A percentile compares a stretch with the other conserved stretches of the same genome.
These are phyloP conservation scores for Cadophora luteo-olivacea DNA, from an alignment of 2,329 filamentous ascomycete genomes.

Conservation along the genomic window DNA sequence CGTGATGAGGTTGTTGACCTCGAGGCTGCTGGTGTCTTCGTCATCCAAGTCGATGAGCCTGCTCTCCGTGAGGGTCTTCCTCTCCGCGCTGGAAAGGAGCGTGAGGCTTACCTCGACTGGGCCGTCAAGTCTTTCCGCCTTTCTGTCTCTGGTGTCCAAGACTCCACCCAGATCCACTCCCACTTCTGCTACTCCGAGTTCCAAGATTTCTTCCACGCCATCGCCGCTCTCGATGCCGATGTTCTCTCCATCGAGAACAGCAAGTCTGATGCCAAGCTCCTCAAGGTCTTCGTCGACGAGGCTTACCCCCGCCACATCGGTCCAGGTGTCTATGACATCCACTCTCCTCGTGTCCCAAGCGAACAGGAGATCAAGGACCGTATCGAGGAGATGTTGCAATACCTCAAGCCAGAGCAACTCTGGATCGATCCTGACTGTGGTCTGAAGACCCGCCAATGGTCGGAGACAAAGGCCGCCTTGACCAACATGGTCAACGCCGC, in stretches of 20 bases:
- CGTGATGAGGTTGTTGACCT: constrained; percentile 98
- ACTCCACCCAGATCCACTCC: constrained; percentile 98
- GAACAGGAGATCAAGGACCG: constrained; percentile 99
- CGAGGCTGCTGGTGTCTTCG: constrained; percentile 92
- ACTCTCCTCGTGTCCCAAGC: constrained; percentile 95
- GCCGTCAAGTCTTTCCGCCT: constrained; percentile 98
- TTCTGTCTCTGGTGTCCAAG: constrained; percentile 88
- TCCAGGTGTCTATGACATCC: constrained; percentile 99
- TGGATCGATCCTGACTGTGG: constrained; percentile 99
- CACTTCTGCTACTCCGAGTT: constrained; percentile 99
- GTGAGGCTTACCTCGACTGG: constrained; percentile 96
- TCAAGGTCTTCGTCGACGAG: constrained; percentile 97
- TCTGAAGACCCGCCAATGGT: constrained; percentile 98
- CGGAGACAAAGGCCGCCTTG: constrained; percentile 96
- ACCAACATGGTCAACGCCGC: constrained; percentile 98
- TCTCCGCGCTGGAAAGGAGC: constrained; percentile 91
- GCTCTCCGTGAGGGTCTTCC: constrained; percentile 99
- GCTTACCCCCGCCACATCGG: constrained; percentile 98
- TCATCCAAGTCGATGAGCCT: constrained; percentile 99
- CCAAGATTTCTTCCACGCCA: constrained; percentile 99
- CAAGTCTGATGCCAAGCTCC: constrained; percentile 99
- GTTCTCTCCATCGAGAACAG: constrained; percentile 99
- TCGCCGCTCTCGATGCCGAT: constrained; percentile 95
- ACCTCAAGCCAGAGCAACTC: constrained; percentile 97
- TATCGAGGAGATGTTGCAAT: constrained; percentile 96